Base-by-base conservation (phyloP, 1,284 basidiomycete genomes). In the Cutaneotrichosporon dermatis region DNA sequence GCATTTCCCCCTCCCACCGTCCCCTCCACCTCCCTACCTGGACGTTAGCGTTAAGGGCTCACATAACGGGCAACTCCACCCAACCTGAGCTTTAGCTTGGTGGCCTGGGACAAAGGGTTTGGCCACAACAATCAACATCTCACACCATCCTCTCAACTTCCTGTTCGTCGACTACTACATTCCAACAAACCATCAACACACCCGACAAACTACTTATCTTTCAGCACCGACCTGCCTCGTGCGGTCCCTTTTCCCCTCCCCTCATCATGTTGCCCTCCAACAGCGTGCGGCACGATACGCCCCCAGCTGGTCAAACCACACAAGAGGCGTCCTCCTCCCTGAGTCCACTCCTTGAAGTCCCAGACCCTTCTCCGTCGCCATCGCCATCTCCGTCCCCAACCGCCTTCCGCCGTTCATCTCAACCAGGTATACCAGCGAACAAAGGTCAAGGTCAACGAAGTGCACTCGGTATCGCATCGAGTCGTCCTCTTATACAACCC, bases 361-460 rank as follows among this genome's bases (percentile, higher is more conserved):
- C 41, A 2, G 41, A 54, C 42, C n/a, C 39, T 34, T 44, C 42
- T 33, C 13, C 41, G 4, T 44, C 50, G 11, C 25, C 41, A 7
- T 53, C 51, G 10, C 42, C 51, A 5, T 53, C 53, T 33, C 53
- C 53, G 8, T 46, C 44, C 4, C 43, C 53, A 2, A 16, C 42
- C 3, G 34, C 43, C 6, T 36, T 44, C 37, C 53, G 51, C 11
- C 40, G 36, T 15, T 45, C 53, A 6, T 54, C 33, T 25, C 25
- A 25, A 35, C 9, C 51, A 15, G 33, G 35, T 4, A 15, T 25
- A 7, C 25, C 51, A 3, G 11, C 33, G 11, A 15, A 6, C 51
- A 53, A 53, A 12, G 51, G 51, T 33, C 42, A 53, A 12, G 51
- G 51, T 33, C 42, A 43, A 16, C 16, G 51, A 8, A 53, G 51